Base-by-base conservation (phyloP, 495 filamentous ascomycete genomes). In the Podospora sp. region DNA sequence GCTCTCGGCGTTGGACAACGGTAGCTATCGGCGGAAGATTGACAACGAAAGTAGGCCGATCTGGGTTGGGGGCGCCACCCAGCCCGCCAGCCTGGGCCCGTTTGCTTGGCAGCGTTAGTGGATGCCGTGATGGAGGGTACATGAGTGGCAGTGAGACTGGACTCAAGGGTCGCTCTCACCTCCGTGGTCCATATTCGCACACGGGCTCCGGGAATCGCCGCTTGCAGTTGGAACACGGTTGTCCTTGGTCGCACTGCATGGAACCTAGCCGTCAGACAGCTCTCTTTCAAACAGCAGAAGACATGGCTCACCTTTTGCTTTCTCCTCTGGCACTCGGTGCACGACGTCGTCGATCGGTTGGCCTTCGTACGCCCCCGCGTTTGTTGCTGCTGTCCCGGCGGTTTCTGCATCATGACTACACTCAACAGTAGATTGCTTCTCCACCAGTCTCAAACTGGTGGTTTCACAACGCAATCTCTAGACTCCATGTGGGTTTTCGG, bases 201-300 rank as follows among this genome's bases (percentile, higher is more conserved):
- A 55, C 22, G 0, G 65, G 60, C 29, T 67, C 65, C 4, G 68
- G 68, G 26, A 64, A 66, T 6, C 68, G 60, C 22, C 65, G 53
- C 21, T 60, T 67, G 57, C 68, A 70, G 36, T 70, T 64, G 60
- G 56, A 55, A 25, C 68, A 70, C 8, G 68, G 68, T 24, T 70
- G 65, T 24, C 57, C 65, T 61, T 64, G 64, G 33, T 70, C 62
- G 57, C 68, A 70, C 68, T 70, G 60, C 20, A 50, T 21, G 55
- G 8, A 29, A 20, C 16, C 6, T n/a, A 24, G 59, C 59, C 7
- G 18, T 59, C 18, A 29, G 18, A 59, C 3, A 27, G 56, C 4
- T 27, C 52, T 26, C 14, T 49, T 16, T 25, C 16, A 56, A 21
- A 56, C 24, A 24, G 24, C 24, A 24, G 24, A 27, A n/a, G 49